Base-by-base conservation (phyloP, 805 yeast genomes). In the Yamadazyma insecticola region DNA sequence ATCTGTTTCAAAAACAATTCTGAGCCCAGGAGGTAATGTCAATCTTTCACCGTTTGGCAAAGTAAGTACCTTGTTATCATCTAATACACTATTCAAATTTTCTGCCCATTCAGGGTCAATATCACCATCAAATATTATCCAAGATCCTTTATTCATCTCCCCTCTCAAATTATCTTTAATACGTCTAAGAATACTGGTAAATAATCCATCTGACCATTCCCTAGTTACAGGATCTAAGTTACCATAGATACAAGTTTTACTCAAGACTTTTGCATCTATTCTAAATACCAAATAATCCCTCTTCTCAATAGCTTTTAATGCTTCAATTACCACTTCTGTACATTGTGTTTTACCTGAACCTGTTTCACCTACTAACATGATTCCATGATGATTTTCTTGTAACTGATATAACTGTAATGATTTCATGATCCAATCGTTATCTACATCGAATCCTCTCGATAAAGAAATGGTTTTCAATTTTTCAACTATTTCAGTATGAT, bases 31-130 rank as follows among this genome's bases (percentile, higher is more conserved):
- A 0, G 95, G 87, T 2, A 90, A 54, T 1, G 70, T 60, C 5
- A 90, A 50, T 14, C 96, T 72, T 51, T 90, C 97, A 23, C 97
- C 97, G 48, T 78, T 87, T 0, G 97, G 92, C 7, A 90, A 60
- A 0, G 97, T 88, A 24, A 90, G 56, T 1, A 82, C 42, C 40
- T 74, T 77, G 55, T 88, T 90, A 43, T 90, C 97, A 56, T 90
- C 97, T 12, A 90, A 63, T 7, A 88, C 92, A 60, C 95, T 82
- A 59, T 90, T 90, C 41, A 90, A 61, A 34, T 82, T 81, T 47
- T 90, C 97, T 1, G 86, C 86, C 95, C 97, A 90, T 23, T 76
- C 78, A 0, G 97, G 97, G 50, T 90, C 97, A 21, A 90, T 74
- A 45, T 87, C 96, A 23, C 97, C 94, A 55, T 90, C 97, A 49